Base-by-base conservation (phyloP, 169 alveolate species). In the Eimeria acervulina region DNA sequence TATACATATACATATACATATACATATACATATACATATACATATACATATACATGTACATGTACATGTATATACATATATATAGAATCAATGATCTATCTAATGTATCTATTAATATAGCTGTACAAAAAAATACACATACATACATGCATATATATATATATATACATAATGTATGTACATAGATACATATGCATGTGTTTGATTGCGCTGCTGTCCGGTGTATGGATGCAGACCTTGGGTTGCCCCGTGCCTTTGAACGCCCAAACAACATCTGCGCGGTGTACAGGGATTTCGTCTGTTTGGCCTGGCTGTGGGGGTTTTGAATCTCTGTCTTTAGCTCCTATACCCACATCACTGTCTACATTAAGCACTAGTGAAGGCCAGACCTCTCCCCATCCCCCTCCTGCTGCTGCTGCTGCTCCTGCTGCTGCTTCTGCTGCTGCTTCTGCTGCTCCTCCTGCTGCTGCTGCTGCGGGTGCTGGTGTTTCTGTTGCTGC, bases 171-270 rank as follows among this genome's bases (percentile, higher is more conserved):
- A 47, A 47, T 47, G 55, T 47, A 12, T 47, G 12, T 47, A 12
- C 55, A 47, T 47, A 47, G 5, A 12, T 47, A 12, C 55, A 47
- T 47, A 12, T 12, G 12, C 55, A 2, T 68, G 44, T 68, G 23
- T 68, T 59, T 59, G 28, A 13, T 31, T 31, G 44, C 31, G 12
- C 21, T 31, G 40, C 21, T 19, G 61, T 28, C 33, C 0, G 28
- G 13, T 42, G 33, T 23, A 13, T 38, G n/a, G 19, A 2, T 78
- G 31, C 95, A 33, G 13, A 93, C 96, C 93, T 93, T 93, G 51
- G 90, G 78, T 4, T 44, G 61, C 63, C 42, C 92, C 23, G 96
- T 93, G 52, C 96, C 96, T 44, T 68, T 80, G 93, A 93, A 80
- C 31, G 78, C 76, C 96, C 96, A 93, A 26, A 93, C 66, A 2